Conservation (phyloP, 306 rosid genomes). For the Pterocarpus macrocarpus region DNA sequence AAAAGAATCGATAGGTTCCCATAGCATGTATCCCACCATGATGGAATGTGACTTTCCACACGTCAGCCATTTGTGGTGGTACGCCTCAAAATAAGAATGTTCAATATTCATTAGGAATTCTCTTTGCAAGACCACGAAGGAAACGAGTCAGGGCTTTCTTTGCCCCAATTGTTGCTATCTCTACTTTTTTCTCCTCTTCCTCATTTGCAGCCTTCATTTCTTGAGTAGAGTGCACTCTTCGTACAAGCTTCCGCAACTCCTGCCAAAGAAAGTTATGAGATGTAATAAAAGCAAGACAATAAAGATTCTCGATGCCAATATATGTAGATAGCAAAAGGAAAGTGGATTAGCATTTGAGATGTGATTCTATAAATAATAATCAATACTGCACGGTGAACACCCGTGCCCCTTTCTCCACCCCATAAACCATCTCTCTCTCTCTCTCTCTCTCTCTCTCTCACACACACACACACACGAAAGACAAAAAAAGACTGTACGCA, state of each 20-base stretch:
- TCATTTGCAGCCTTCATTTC: slow-evolving; percentile 54
- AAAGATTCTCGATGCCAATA: neutral
- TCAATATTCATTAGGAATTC: slow-evolving; percentile 53
- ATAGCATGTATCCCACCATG: neutral
- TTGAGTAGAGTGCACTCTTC: slow-evolving; percentile 63
- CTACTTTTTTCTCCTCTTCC: slow-evolving; percentile 61
- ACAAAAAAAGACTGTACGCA: neutral
- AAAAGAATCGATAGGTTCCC: slow-evolving; percentile 26
- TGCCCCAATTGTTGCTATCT: slow-evolving; percentile 53
- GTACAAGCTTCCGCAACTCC: slow-evolving; percentile 90
- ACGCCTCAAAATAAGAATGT: slow-evolving; percentile 17
- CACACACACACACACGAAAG: neutral
- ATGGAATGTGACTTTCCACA: neutral
- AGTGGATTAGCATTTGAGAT: neutral
- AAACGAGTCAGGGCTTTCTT: slow-evolving; percentile 74
- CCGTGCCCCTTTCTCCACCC: neutral
- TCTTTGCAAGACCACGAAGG: slow-evolving; percentile 69
- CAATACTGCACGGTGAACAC: neutral
- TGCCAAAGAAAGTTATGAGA: slow-evolving; percentile 44
- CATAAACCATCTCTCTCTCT: neutral
- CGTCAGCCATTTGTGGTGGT: neutral
- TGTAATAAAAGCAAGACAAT: slow-evolving; percentile 10
- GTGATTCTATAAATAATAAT: neutral
- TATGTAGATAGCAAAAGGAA: neutral
- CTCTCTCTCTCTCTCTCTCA: too few relatives aligned